Evolutionary conservation across 2,329 filamentous ascomycete species (phyloP), one percentile per base, ranked within the genome.

Genomic region (Monosporascus cannonballus): DNA sequence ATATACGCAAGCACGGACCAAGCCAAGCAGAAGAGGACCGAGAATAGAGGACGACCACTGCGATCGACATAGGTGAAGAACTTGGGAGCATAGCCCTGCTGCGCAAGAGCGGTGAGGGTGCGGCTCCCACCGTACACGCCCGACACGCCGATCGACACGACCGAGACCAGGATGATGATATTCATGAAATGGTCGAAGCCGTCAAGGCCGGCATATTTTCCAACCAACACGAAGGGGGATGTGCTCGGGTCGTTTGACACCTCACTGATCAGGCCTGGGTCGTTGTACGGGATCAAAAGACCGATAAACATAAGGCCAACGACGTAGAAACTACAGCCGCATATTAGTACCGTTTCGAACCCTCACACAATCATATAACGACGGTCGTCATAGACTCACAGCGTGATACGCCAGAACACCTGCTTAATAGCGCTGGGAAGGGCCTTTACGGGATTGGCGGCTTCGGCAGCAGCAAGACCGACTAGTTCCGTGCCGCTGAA

Each of bases 391-490:
- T 24, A n/a, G 20, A 57, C 65, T 60, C 56, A 68, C 56, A 80
- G 64, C 0, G 75, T 78, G 54, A 81, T 80, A 59, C 78, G 76
- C 77, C 78, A 81, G 54, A 81, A 81, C 34, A 81, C 89, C 66
- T 95, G 90, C 73, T 94, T 95, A 62, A 93, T 85, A 5, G 91
- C 91, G 2, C 83, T 85, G 0, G 91, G 91, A 1, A 96, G 78
- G 0, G 86, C 81, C 64, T 88, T 85, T 52, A 82, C 78, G 0
- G 87, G 87, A 63, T 89, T 89, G 9, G 73, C 70, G 0, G 86
- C 82, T 68, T 91, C 87, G 6, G 86, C 86, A 1, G 86, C 86
- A 3, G 86, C 85, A 3, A 90, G 76, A 60, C 86, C 87, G n/a
- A 90, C 86, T 2, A 89, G 74, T 64, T 90, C 87, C 0, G 86